Evolutionary conservation across 2,329 filamentous ascomycete genomes (phyloP).

Genomic region (Xylaria hypoxylon): DNA sequence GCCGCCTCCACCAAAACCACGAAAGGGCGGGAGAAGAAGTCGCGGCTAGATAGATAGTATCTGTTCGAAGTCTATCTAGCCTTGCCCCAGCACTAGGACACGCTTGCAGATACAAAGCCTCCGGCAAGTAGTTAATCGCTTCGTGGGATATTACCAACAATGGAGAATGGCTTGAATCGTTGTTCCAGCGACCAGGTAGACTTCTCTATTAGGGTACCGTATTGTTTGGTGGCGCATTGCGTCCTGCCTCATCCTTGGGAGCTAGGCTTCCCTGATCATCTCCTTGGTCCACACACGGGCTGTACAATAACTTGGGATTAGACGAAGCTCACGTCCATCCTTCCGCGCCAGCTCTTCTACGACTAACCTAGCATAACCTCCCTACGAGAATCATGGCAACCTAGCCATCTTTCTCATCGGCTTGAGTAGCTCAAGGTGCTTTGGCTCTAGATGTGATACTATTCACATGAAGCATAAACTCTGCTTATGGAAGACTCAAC

Average conservation of each 20-base stretch:
- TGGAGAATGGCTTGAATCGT: background rate
- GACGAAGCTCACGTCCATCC: background rate
- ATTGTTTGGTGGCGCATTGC: background rate
- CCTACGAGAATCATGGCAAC: background rate
- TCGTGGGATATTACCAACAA: background rate
- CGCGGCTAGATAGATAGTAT: constrained; percentile 31
- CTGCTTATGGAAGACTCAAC: too few species aligned
- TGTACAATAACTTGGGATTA: background rate
- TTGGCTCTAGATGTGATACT: background rate
- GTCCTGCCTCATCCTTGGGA: background rate
- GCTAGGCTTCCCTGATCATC: too few species aligned
- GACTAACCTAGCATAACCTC: background rate
- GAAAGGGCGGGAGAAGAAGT: constrained; percentile 64
- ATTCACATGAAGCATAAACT: background rate
- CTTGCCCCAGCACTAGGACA: background rate
- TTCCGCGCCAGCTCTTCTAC: too few species aligned
- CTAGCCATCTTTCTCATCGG: background rate
- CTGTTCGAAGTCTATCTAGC: background rate
- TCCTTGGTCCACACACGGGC: background rate
- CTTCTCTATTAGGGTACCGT: background rate
- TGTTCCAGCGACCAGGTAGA: background rate
- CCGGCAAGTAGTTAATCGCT: too few species aligned
- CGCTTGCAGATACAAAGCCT: background rate
- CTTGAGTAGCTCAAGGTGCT: background rate
- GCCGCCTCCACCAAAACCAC: constrained; percentile 62